Evolutionary conservation across 1,284 basidiomycete species (phyloP).

Genomic region (Apiotrichum siamense): DNA sequence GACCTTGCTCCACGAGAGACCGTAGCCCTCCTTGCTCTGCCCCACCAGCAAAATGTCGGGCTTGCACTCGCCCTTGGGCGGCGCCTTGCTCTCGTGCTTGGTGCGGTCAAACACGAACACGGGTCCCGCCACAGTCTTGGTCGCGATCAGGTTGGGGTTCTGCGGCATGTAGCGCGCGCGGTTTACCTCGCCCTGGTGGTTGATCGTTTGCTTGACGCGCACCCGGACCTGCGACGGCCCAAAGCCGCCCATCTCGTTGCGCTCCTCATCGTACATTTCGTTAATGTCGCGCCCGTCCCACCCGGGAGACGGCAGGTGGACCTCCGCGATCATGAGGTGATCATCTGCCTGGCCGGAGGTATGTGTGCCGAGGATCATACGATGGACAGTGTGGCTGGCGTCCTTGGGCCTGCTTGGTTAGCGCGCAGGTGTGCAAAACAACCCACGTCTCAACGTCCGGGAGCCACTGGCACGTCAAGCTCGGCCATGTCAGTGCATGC

Average conservation of each 20-base stretch:
- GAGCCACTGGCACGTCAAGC: slow-evolving; percentile 97
- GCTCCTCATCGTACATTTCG: slow-evolving; percentile 82
- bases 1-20: slow-evolving; percentile 82
- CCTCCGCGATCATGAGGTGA: slow-evolving; percentile 91
- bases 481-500: slow-evolving; percentile 97
- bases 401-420: slow-evolving; percentile 55
- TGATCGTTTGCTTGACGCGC: slow-evolving; percentile 88
- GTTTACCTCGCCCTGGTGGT: slow-evolving; percentile 95
- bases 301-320: slow-evolving; percentile 77
- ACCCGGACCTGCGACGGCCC: slow-evolving; percentile 71
- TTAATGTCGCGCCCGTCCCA: slow-evolving; percentile 57
- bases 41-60: slow-evolving; percentile 88
- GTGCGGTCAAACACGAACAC: slow-evolving; percentile 94
- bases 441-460: slow-evolving; percentile 89
- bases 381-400: slow-evolving; percentile 87
- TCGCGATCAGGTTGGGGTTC: slow-evolving; percentile 94
- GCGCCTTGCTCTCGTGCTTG: slow-evolving; percentile 90
- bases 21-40: slow-evolving; percentile 90
- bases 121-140: slow-evolving; percentile 83
- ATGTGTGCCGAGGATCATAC: slow-evolving; percentile 93
- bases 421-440: background rate
- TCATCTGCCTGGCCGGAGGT: slow-evolving; percentile 93
- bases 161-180: slow-evolving; percentile 98
- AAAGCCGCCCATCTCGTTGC: slow-evolving; percentile 83
- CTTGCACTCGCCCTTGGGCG: slow-evolving; percentile 71